Percentiles rank a stretch among this genome's conserved stretches.
Conservation (phyloP, 2,329 filamentous ascomycete species). For the Fusarium sp. region DNA sequence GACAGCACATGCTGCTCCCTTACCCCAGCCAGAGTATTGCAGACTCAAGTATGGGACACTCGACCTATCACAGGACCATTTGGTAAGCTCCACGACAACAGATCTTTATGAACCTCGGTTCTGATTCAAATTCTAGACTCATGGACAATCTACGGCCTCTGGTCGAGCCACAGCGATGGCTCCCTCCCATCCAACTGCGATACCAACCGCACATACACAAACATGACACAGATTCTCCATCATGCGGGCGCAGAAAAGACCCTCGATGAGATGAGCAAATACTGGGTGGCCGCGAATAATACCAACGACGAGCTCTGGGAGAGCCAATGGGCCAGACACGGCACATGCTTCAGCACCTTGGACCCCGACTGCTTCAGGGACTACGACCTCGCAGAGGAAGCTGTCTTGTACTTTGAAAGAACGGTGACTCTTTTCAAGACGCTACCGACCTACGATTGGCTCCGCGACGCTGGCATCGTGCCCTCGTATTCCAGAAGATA, state of each 20-base stretch:
- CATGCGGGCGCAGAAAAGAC: slow-evolving; percentile 11
- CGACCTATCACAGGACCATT: slow-evolving; percentile 12
- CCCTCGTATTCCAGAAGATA: slow-evolving; percentile 26
- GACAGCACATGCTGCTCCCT: slow-evolving; percentile 19
- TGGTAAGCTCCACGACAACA: background rate
- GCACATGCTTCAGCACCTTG: slow-evolving; percentile 23
- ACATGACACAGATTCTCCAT: slow-evolving; percentile 25
- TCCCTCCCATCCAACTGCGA: slow-evolving; percentile 18
- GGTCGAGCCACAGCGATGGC: slow-evolving; percentile 13
- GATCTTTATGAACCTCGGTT: accelerated
- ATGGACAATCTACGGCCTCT: slow-evolving; percentile 20
- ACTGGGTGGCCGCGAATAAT: slow-evolving; percentile 7
- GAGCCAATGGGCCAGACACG: slow-evolving; percentile 14
- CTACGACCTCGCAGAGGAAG: slow-evolving; percentile 20
- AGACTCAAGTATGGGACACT: slow-evolving; percentile 27
- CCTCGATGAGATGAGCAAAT: slow-evolving; percentile 6
- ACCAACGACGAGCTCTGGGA: slow-evolving; percentile 20
- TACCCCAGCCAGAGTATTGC: slow-evolving; percentile 15
- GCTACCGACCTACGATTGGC: slow-evolving; percentile 19
- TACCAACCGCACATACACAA: slow-evolving; percentile 28
- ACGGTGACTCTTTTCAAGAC: slow-evolving; percentile 16
- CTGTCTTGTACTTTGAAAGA: slow-evolving; percentile 21
- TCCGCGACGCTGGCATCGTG: slow-evolving; percentile 12
- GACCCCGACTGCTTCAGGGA: slow-evolving; percentile 14
- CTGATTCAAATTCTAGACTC: slow-evolving; percentile 9